Base-by-base conservation (phyloP, 177 flowering plant genomes). In the Vitis hybrid region DNA sequence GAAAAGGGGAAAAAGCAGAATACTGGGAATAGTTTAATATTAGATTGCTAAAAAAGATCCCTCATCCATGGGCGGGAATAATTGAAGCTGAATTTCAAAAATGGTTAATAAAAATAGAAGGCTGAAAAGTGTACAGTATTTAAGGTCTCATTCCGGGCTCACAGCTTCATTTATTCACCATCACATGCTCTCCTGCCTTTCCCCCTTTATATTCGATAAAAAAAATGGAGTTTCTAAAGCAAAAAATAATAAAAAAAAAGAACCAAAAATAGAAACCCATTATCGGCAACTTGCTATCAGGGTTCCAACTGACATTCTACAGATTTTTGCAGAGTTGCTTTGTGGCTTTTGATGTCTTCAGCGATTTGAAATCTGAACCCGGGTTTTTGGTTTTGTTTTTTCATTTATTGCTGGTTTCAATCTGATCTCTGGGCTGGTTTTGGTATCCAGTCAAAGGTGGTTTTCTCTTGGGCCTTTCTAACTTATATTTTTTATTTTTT, bases 391-490 rank as follows among this genome's bases (percentile, higher is more conserved):
- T 18, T 64, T 65, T 61, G 46, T 35, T 35, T 62, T 48, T 27
- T 67, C 35, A 64, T 69, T 56, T 19, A 56, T 71, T 24, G 14
- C 58, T 63, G 66, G 21, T 50, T 56, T 58, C 70, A 56, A 60
- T 69, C 70, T 68, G 68, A 55, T 59, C 50, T 50, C 69, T 64
- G 21, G 50, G 56, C 66, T 71, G 76, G 52, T 69, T 73, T 56
- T 27, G 51, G 35, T 65, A 62, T 65, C 66, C 62, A 69, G 80
- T 77, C 84, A 78, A 84, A 76, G 80, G 81, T 69, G 70, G 62
- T 66, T 58, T 59, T 76, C 50, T 60, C 74, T 64, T 78, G 71
- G 67, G 69, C 59, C 65, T 72, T 19, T 15, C 50, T 64, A 52
- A 15, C 60, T 60, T 40, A 48, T 14, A 48, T 30, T 59, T 68